Base-by-base conservation (phyloP, 1,284 basidiomycete genomes). In the Tylopilus sp. region DNA sequence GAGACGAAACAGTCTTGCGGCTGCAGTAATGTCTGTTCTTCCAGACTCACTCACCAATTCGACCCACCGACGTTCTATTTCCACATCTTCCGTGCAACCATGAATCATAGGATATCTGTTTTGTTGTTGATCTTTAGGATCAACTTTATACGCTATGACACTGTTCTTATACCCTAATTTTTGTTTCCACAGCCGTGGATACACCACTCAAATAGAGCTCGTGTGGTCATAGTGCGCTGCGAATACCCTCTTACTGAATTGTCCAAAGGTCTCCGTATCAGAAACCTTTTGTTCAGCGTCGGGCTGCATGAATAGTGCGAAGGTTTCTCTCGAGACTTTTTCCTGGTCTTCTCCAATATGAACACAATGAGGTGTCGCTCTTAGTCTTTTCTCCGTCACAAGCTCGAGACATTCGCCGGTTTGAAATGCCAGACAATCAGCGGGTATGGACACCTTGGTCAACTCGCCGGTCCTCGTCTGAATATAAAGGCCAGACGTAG, bases 281-380 rank as follows among this genome's bases (percentile, higher is more conserved):
- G 85, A 83, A 25, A 97, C 78, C 31, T 78, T 75, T 58, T 89
- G 84, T 54, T 89, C 75, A 6, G 86, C 84, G 64, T 95, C 82
- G 1, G 94, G 93, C 68, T 96, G 92, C 81, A 97, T 86, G 75
- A 97, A 97, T 21, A 96, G 74, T 4, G 92, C 88, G 57, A 90
- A 91, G 2, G 86, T 94, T 71, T 91, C 89, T 52, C 91, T 74
- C n/a, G 85, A 92, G 42, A 87, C 72, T 34, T 68, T 71, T 30
- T 75, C 74, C 10, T 71, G 68, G 3, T 72, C 70, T 23, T 69
- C 65, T 6, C 85, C 87, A 2, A 87, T 79, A 48, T 84, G 81
- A 31, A 97, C 93, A 58, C 90, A 96, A 59, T 97, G 93, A 8
- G 92, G 92, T 1, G 93, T 97, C 0, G 93, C 93, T 38, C 84